Conservation (phyloP, 2,329 filamentous ascomycete species). For the Pseudogymnoascus verrucosus region DNA sequence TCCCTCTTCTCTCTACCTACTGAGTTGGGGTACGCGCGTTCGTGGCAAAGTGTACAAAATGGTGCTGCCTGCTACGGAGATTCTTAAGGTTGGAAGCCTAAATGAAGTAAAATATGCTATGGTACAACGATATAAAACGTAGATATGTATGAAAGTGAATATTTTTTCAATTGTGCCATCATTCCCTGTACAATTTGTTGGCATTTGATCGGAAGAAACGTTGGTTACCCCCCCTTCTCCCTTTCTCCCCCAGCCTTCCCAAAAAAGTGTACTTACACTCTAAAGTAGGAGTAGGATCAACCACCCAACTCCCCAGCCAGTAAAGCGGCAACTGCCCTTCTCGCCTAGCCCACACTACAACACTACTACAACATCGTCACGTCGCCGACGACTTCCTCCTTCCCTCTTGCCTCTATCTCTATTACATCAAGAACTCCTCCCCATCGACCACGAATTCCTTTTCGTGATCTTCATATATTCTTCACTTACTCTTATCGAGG, state of each 20-base stretch:
- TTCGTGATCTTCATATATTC: conserved; percentile 23
- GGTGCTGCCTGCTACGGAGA: neutral
- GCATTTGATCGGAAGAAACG: neutral
- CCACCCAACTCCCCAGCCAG: neutral
- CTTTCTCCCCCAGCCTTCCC: conserved; percentile 1
- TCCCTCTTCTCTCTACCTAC: neutral
- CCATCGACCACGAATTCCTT: conserved; percentile 23
- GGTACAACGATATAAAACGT: neutral
- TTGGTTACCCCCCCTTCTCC: neutral
- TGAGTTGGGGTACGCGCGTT: conserved; percentile 5
- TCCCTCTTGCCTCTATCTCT: conserved; percentile 14
- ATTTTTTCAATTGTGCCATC: neutral
- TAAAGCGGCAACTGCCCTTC: conserved; percentile 13
- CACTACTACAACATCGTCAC: conserved; percentile 12
- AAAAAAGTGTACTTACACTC: neutral
- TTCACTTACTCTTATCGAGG: conserved; percentile 21
- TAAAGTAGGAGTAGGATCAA: conserved; percentile 2
- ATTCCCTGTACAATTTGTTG: conserved; percentile 4
- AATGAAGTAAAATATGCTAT: conserved; percentile 1
- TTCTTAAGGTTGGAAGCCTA: neutral
- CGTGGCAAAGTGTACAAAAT: neutral
- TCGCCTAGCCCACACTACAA: conserved; percentile 12
- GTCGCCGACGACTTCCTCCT: conserved; percentile 13
- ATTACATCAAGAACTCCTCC: conserved; percentile 16
- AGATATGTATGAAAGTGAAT: conserved; percentile 1